A percentile compares a stretch with the other conserved stretches of the same genome.
Evolutionary conservation across 225 moss, liverwort and hornwort genomes (phyloP).

Genomic region (Neckera pumila): DNA sequence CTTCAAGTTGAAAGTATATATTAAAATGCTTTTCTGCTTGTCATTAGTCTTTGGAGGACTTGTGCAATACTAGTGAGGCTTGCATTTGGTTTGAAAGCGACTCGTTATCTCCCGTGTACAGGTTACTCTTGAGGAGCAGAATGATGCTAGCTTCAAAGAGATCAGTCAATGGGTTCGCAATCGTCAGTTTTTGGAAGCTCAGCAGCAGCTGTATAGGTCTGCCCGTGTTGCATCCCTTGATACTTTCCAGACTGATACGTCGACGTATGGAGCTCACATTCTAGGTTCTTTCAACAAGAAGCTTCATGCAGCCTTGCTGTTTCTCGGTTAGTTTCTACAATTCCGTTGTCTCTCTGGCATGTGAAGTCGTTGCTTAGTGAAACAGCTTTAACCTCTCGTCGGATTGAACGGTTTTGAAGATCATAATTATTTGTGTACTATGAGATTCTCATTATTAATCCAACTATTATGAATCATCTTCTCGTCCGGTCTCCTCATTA

Average conservation of each 20-base stretch:
- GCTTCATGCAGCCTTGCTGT: conserved; percentile 77
- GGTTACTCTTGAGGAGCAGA: conserved; percentile 79
- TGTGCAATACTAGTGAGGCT: neutral
- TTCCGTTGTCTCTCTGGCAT: neutral
- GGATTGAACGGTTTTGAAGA: neutral
- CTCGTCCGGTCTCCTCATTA: neutral
- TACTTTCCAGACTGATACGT: conserved; percentile 1
- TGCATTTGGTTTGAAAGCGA: neutral
- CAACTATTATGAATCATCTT: neutral
- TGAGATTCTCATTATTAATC: neutral
- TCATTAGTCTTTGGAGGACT: neutral
- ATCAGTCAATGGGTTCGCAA: conserved; percentile 80
- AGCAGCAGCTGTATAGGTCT: conserved; percentile 50
- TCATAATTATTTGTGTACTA: neutral
- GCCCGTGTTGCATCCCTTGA: conserved; percentile 21
- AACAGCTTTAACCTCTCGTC: neutral
- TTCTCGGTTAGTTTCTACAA: conserved; percentile 58
- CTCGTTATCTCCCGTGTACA: neutral
- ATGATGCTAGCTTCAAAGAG: conserved; percentile 57
- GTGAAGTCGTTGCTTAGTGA: neutral
- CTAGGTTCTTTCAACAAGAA: conserved; percentile 54
- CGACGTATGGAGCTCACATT: conserved; percentile 15
- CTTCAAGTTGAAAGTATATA: neutral
- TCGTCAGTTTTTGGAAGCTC: conserved; percentile 66
- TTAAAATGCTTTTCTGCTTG: neutral